Evolutionary conservation across 1,284 basidiomycete genomes (phyloP), one percentile per base, ranked within the genome.

Genomic region (Cryptococcus amylolentus): DNA sequence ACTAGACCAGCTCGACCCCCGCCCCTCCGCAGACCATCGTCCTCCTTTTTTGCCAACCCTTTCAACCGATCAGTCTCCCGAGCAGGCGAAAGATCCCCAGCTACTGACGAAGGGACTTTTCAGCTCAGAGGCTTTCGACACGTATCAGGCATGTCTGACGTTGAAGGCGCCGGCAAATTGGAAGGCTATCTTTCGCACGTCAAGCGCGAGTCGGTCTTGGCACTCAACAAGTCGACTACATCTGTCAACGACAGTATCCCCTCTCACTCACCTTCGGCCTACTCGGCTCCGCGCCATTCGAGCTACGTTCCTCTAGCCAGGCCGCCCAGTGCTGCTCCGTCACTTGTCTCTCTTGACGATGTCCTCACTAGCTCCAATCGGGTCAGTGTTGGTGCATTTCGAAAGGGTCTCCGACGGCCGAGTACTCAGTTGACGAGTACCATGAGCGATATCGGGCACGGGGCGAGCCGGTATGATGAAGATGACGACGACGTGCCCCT

Each of bases 101-200:
- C 46, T 10, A 40, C 44, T 9, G 73, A 76, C 53, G 70, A 73
- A 40, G 66, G 68, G 2, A 71, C 70, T 1, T 77, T 77, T 63
- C 71, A 72, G 55, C 67, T 77, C 40, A 71, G 65, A 52, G 63
- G 66, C 2, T 77, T 77, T 55, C 65, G 76, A 12, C 76, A 77
- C 56, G 66, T 77, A 13, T 73, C 73, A 4, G 71, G 72, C 8
- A 65, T 63, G 44, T 64, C 65, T 16, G 68, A 69, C 23, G 51
- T 63, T 4, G 65, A 68, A 47, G 58, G 59, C 27, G 39, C 55
- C 2, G 61, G 61, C n/a, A 56, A 56, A 42, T 35, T 60, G 37
- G 58, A 61, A 45, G 57, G 46, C 16, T 64, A 68, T 45, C 45
- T 68, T 4, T 16, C 60, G 2, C 64, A 66, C 47, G 57, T 62